Percentiles rank a stretch among this genome's conserved stretches.
These are phyloP conservation scores for Spathaspora hagerdaliae DNA, from an alignment of 805 yeast genomes.

Conservation along the genomic window DNA sequence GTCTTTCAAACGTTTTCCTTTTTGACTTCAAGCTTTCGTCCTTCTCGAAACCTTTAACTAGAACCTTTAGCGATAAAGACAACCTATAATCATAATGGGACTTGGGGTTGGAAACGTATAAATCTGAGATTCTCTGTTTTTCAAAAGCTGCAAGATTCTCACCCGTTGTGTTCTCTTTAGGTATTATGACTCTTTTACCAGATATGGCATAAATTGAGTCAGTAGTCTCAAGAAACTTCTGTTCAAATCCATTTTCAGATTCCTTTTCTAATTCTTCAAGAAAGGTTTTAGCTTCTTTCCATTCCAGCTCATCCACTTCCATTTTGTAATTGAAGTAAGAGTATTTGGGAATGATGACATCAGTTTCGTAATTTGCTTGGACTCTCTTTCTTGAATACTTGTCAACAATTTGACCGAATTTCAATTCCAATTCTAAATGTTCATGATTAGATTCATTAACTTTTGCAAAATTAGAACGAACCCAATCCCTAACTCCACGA, in stretches of 20 bases:
- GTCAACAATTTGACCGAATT: background rate
- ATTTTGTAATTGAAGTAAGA: too few species aligned
- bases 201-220: background rate
- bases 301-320: background rate
- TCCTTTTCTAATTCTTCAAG: background rate
- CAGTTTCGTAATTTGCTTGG: background rate
- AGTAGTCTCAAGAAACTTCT: background rate
- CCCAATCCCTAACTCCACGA: background rate
- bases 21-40: too few species aligned
- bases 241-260: background rate
- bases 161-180: too few species aligned
- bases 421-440: background rate
- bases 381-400: background rate
- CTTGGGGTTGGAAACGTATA: too few species aligned
- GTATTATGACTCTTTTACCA: too few species aligned
- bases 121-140: too few species aligned
- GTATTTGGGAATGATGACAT: background rate
- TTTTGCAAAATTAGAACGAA: background rate
- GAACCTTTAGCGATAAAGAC: too few species aligned
- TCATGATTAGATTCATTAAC: background rate
- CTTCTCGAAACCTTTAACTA: too few species aligned
- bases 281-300: background rate
- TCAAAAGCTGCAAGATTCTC: too few species aligned
- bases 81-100: too few species aligned
- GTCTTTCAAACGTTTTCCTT: background rate